phyloP scores from a whole-genome alignment of 164 flowering plant species.

The Stephania japonica region DNA sequence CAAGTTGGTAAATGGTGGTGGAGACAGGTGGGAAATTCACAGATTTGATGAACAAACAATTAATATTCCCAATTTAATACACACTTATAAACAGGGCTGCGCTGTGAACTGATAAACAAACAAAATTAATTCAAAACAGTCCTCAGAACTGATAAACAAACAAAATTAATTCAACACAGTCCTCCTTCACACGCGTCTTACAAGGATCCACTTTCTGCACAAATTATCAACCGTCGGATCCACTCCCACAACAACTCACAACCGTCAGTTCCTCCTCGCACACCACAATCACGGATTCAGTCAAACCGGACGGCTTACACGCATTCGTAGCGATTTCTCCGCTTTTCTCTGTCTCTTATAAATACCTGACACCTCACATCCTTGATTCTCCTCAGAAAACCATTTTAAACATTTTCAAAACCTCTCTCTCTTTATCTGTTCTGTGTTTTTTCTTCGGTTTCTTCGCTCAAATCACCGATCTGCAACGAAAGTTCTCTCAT shows the following conservation, averaged over 20 bases:
- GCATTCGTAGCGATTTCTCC: not conserved
- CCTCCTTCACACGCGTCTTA: not conserved
- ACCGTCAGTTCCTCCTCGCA: not conserved
- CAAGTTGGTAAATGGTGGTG: not conserved
- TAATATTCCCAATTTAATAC: not conserved
- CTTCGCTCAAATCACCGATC: not conserved
- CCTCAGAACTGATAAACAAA: not conserved
- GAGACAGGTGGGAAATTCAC: not conserved
- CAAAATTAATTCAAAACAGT: not conserved
- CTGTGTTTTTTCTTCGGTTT: not conserved
- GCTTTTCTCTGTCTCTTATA: not conserved
- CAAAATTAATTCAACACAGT: not conserved
- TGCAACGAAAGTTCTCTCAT: not conserved
- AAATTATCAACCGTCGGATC: not conserved
- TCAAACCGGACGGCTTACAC: not conserved
- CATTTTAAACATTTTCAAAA: not conserved
- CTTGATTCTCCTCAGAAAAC: not conserved
- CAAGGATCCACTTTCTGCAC: not conserved
- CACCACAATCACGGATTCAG: not conserved
- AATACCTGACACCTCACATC: not conserved
- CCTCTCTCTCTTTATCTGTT: not conserved
- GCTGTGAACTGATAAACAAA: not conserved
- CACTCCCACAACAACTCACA: not conserved
- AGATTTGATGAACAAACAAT: not conserved
- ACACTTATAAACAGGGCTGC: no score